Conservation (phyloP, 345 rosid genomes). For the Rhizophora mangle region DNA sequence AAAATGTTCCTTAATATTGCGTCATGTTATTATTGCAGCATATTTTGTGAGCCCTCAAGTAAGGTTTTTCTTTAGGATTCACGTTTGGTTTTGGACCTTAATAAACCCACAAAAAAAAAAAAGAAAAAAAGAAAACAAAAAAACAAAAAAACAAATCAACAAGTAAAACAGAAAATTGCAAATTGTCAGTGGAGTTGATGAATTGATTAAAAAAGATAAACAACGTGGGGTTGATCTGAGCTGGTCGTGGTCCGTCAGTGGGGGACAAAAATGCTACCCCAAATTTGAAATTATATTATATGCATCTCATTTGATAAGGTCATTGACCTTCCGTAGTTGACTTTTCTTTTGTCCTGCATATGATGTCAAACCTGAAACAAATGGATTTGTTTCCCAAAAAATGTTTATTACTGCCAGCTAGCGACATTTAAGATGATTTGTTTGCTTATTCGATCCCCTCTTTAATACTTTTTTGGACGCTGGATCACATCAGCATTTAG, state of each 20-base stretch:
- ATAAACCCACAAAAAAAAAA: no score
- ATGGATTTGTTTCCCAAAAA: not conserved
- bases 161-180: not conserved
- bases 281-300: not conserved
- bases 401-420: not conserved
- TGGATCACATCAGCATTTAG: not conserved
- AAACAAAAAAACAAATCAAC: not conserved
- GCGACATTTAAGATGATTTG: conserved; percentile 7
- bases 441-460: conserved; percentile 9
- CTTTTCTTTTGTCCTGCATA: not conserved
- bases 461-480: not conserved
- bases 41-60: no score
- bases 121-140: no score
- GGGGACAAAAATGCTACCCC: not conserved
- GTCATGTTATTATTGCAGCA: no score
- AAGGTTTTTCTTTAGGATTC: no score
- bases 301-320: conserved; percentile 1
- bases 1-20: no score
- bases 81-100: no score
- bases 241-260: no score
- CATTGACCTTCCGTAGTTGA: conserved; percentile 12
- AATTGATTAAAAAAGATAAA: not conserved
- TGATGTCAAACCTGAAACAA: not conserved
- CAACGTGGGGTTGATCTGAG: conserved; percentile 16
- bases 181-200: conserved; percentile 1